Conservation (phyloP, 768 basidiomycete species). For the Leccinum truebloodii region DNA sequence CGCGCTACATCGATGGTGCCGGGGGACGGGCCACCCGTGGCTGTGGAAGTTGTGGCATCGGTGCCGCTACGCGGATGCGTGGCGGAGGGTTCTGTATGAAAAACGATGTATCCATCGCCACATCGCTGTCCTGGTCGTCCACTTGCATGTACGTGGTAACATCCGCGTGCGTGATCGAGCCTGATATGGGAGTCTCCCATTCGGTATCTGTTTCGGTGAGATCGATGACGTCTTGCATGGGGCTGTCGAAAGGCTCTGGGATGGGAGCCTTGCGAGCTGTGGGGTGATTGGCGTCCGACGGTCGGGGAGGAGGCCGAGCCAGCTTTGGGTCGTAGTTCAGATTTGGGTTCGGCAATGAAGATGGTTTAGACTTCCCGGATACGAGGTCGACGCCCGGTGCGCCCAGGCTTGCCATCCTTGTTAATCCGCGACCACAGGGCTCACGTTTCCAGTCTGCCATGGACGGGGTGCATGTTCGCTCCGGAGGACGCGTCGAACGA, state of each 20-base stretch:
- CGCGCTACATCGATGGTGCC: constrained; percentile 14
- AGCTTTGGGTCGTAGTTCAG: constrained; percentile 13
- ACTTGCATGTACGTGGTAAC: constrained; percentile 16
- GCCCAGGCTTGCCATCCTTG: constrained; percentile 10
- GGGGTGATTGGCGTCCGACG: not conserved
- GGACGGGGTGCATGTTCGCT: constrained; percentile 1
- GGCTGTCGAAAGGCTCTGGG: constrained; percentile 2
- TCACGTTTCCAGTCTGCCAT: not conserved
- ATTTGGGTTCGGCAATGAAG: constrained; percentile 12
- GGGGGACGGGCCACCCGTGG: constrained; percentile 1
- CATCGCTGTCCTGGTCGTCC: constrained; percentile 18
- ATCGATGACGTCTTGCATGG: constrained; percentile 22
- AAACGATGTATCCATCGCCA: constrained; percentile 23
- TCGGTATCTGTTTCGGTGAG: constrained; percentile 25
- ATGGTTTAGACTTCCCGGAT: constrained; percentile 17
- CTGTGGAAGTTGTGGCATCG: constrained; percentile 4
- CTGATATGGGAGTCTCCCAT: constrained; percentile 7
- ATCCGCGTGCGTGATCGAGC: constrained; percentile 3
- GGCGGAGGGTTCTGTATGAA: constrained; percentile 3
- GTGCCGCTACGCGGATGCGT: not conserved
- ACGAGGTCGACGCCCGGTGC: not conserved
- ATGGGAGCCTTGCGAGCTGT: not conserved
- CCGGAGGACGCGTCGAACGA: not conserved
- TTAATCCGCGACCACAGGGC: constrained; percentile 5
- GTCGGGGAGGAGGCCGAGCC: not conserved